Percentiles rank a stretch among this genome's conserved stretches.
Conservation (phyloP, 2,329 filamentous ascomycete species). For the Akanthomyces lecanii region DNA sequence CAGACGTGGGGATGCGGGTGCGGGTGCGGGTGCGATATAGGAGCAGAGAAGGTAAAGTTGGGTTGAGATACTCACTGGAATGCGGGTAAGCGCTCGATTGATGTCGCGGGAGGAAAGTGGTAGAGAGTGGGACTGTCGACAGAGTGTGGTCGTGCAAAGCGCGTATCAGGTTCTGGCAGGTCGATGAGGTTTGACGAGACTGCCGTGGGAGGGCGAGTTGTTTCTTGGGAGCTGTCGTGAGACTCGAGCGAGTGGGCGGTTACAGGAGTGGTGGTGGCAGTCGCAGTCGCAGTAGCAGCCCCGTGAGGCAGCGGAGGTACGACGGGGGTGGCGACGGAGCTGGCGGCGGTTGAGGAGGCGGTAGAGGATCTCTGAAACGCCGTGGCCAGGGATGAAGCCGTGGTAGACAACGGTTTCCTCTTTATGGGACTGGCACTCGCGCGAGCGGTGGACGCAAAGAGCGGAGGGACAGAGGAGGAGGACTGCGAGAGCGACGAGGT, state of each 20-base stretch:
- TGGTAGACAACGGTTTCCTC: constrained; percentile 57
- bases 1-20: not conserved
- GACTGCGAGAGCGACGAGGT: constrained; percentile 15
- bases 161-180: constrained; percentile 46
- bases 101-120: constrained; percentile 43
- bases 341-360: constrained; percentile 23
- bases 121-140: constrained; percentile 60
- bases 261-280: not conserved
- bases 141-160: constrained; percentile 52
- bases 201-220: not conserved
- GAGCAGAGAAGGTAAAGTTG: not conserved
- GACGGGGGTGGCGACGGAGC: constrained; percentile 13
- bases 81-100: constrained; percentile 6
- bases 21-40: not conserved
- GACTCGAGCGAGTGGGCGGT: not conserved
- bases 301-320: constrained; percentile 13
- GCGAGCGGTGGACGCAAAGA: constrained; percentile 11
- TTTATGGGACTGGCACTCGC: constrained; percentile 39
- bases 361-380: constrained; percentile 27
- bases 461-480: constrained; percentile 15
- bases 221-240: not conserved
- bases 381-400: constrained; percentile 48
- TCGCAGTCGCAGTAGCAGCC: not conserved
- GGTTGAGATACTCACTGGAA: constrained; percentile 15
- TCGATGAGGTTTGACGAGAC: constrained; percentile 32